Evolutionary conservation across 2,329 filamentous ascomycete species (phyloP).

Genomic region (Cytospora piceicola): DNA sequence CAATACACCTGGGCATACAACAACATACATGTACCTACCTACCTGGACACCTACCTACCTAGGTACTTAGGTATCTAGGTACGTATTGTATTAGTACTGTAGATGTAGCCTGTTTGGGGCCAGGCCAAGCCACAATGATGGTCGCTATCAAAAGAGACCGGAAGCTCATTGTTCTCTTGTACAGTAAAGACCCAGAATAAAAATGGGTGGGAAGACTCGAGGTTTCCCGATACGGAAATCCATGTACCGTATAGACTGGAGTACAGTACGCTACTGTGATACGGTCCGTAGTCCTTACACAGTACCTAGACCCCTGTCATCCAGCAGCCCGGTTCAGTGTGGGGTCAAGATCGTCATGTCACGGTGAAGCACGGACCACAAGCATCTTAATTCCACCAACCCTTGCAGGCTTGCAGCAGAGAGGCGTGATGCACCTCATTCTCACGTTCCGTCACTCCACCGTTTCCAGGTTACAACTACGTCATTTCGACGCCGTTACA

Average conservation of each 20-base stretch:
- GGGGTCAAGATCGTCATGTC: neutral
- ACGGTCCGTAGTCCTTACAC: no score
- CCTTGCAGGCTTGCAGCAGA: no score
- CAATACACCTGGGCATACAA: neutral
- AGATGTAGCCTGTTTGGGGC: no score
- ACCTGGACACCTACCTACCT: neutral
- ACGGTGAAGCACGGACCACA: conserved; percentile 1
- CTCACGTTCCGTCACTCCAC: neutral
- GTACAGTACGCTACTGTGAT: no score
- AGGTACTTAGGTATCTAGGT: neutral
- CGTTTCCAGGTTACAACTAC: neutral
- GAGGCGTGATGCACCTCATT: no score
- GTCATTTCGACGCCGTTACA: conserved; percentile 1
- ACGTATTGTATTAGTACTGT: no score
- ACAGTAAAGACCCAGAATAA: no score
- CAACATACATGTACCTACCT: neutral
- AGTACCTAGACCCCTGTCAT: no score
- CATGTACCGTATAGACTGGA: neutral
- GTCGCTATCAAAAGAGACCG: no score
- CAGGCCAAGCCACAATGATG: neutral
- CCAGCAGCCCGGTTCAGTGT: neutral
- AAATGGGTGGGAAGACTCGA: neutral
- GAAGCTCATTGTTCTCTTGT: no score
- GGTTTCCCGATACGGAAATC: neutral
- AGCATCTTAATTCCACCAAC: neutral